Evolutionary conservation across 441 rosid genomes (phyloP).

Genomic region (Jatropha multifida): DNA sequence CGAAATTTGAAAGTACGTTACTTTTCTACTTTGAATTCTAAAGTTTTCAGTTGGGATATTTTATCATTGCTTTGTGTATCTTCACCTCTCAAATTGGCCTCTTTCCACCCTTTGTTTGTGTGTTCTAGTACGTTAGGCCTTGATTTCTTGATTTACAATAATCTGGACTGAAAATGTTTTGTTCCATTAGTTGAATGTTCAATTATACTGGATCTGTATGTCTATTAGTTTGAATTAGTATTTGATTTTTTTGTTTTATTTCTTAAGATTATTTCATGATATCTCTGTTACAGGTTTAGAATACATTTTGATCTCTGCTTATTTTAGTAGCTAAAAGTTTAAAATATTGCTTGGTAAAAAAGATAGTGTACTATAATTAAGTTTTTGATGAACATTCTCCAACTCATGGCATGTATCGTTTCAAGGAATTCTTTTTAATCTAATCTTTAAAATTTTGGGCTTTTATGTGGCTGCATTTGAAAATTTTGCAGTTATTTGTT

Average conservation of each 20-base stretch:
- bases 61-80: neutral
- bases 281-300: neutral
- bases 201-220: constrained; percentile 16
- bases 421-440: neutral
- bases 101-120: neutral
- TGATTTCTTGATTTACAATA: constrained; percentile 9
- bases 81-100: neutral
- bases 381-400: neutral
- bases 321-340: neutral
- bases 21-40: neutral
- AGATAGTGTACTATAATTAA: neutral
- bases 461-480: constrained; percentile 9
- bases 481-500: constrained; percentile 28
- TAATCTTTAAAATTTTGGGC: neutral
- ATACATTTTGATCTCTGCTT: constrained; percentile 1
- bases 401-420: neutral
- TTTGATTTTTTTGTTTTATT: neutral
- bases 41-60: neutral
- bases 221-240: neutral
- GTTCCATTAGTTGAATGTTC: neutral
- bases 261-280: neutral
- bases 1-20: neutral
- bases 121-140: neutral
- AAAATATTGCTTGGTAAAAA: neutral
- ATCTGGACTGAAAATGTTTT: neutral